Base-by-base conservation (phyloP, 2,329 filamentous ascomycete genomes). In the Magnaporthiopsis incrustans region DNA sequence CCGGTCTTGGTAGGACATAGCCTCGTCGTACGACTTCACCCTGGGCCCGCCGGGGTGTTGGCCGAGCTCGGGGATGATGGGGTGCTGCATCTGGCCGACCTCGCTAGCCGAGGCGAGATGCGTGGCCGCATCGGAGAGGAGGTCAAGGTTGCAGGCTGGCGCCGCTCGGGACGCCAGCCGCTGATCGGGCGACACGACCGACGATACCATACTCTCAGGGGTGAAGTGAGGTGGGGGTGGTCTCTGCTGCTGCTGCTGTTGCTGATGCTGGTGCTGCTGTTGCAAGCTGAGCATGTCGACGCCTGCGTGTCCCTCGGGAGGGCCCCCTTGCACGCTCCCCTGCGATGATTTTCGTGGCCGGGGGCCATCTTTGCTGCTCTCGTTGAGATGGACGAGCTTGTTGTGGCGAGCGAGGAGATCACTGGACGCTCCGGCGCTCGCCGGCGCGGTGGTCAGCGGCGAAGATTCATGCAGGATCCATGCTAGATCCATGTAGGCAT, bases 371-470 rank as follows among this genome's bases (percentile, higher is more conserved):
- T 84, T 85, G 73, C 76, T 81, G 68, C 79, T 81, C 73, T 86
- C 83, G 75, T 84, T 86, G 71, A 85, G 79, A 72, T 87, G 85
- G 69, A 86, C 84, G 69, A 87, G 82, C 75, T 86, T 87, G 75
- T 86, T 83, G 75, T 87, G 85, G 67, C 85, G 80, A 67, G 85
- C 83, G 68, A 87, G 79, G 66, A 87, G 80, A 73, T 87, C 85
- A 68, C 84, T 87, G 76, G 44, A 53, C 22, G n/a, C 44, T 53
- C 44, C 44, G 44, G 44, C 44, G 44, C 44, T 53, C 44, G 44
- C 22, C 44, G 44, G 44, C 44, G 22, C 22, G 44, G 44, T 50
- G 44, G 44, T 53, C 44, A 53, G 44, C 44, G 44, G 44, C 44
- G 44, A 53, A 2, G 44, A 10, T 53, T 53, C 44, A 53, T 53